These are phyloP conservation scores for Chalciporus piperatus DNA, from an alignment of 768 basidiomycete genomes.

Conservation along the genomic window DNA sequence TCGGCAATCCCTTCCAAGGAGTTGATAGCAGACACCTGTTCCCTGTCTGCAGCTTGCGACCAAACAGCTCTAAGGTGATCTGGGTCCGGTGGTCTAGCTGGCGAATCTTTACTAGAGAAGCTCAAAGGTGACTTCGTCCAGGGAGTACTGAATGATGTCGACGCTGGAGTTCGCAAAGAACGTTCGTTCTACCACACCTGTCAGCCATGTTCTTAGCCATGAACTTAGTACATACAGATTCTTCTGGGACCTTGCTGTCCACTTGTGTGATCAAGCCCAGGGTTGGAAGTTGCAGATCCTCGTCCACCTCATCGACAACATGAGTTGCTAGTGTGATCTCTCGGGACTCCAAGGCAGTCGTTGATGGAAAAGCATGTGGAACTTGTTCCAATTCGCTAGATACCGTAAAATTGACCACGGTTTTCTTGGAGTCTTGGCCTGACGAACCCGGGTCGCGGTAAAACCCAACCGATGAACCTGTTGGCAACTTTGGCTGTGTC, in stretches of 20 bases:
- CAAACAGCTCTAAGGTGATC: conserved; percentile 84
- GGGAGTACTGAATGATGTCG: conserved; percentile 34
- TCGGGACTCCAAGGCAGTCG: conserved; percentile 3
- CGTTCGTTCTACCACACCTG: conserved; percentile 37
- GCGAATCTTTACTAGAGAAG: conserved; percentile 63
- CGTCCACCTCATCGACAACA: conserved; percentile 2
- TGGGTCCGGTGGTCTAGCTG: conserved; percentile 70
- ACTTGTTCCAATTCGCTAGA: conserved; percentile 65
- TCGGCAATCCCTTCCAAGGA: conserved; percentile 83
- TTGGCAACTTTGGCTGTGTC: conserved; percentile 69
- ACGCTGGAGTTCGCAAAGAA: conserved; percentile 47
- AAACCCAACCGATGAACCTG: conserved; percentile 69
- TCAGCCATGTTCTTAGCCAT: conserved; percentile 11
- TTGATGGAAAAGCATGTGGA: conserved; percentile 9
- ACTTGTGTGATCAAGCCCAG: conserved; percentile 28
- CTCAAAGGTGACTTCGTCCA: conserved; percentile 55
- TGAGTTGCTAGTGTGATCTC: conserved; percentile 7
- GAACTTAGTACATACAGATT: conserved; percentile 43
- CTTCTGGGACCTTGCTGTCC: conserved; percentile 53
- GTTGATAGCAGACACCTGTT: conserved; percentile 65
- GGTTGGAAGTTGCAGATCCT: conserved; percentile 15
- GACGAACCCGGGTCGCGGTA: conserved; percentile 62
- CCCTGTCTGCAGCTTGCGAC: conserved; percentile 74
- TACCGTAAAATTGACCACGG: conserved; percentile 71
- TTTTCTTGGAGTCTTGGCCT: conserved; percentile 41